Conservation (phyloP, 1,284 basidiomycete species). For the Sporisorium sorghi region DNA sequence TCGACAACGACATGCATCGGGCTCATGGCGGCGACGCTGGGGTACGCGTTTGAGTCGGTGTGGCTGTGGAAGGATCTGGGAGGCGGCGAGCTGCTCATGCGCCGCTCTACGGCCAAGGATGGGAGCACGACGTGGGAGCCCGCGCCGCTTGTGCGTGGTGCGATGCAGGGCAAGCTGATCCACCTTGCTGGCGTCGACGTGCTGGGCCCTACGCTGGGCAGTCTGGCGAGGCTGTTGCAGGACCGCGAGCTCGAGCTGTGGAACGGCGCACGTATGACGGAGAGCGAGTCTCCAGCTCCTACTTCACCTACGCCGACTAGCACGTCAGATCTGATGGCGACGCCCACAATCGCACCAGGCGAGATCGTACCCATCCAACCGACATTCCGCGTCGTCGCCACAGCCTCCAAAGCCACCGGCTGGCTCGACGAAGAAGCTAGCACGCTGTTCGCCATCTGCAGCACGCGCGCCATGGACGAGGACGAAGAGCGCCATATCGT, state of each 20-base stretch:
- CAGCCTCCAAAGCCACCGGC: conserved; percentile 59
- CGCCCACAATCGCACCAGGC: conserved; percentile 16
- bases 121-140: conserved; percentile 67
- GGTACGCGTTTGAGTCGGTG: conserved; percentile 68
- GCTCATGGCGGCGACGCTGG: conserved; percentile 67
- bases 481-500: conserved; percentile 66
- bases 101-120: conserved; percentile 63
- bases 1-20: conserved; percentile 68
- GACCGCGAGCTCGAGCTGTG: conserved; percentile 68
- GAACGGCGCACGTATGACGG: conserved; percentile 61
- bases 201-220: conserved; percentile 67
- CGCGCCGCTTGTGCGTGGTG: conserved; percentile 63
- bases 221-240: conserved; percentile 61
- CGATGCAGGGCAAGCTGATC: conserved; percentile 68
- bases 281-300: conserved; percentile 5
- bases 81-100: conserved; percentile 68
- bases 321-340: not conserved
- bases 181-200: conserved; percentile 70
- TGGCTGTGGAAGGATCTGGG: conserved; percentile 70
- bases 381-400: conserved; percentile 68
- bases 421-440: conserved; percentile 70
- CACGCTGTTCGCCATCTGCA: conserved; percentile 66
- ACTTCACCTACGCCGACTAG: not conserved
- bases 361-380: conserved; percentile 47
- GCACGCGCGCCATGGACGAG: conserved; percentile 67